Conservation (phyloP, 495 filamentous ascomycete genomes). For the Cairneyella variabilis region DNA sequence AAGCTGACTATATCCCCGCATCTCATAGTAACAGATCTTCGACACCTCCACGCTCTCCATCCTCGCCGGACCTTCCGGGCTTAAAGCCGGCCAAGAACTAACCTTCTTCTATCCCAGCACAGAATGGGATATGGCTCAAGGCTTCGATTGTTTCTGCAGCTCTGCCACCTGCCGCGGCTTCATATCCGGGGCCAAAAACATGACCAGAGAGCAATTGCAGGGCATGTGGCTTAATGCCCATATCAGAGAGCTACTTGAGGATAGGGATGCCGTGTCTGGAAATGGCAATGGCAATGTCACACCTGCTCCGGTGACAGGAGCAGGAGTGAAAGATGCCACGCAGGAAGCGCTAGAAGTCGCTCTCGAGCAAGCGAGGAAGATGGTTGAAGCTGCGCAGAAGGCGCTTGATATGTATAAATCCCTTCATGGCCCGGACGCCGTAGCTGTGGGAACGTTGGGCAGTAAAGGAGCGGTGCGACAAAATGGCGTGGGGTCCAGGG, state of each 20-base stretch:
- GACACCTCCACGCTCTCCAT: constrained; percentile 63
- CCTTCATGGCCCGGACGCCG: not conserved
- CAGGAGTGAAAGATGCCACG: not conserved
- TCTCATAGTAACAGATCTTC: constrained; percentile 45
- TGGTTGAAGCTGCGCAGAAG: constrained; percentile 32
- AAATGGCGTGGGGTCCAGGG: constrained; percentile 42
- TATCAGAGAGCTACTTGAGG: constrained; percentile 47
- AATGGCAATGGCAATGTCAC: not conserved
- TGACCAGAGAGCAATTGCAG: constrained; percentile 40
- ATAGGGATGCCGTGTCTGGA: constrained; percentile 18
- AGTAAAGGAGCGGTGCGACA: constrained; percentile 1
- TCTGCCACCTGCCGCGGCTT: constrained; percentile 43
- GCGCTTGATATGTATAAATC: constrained; percentile 33
- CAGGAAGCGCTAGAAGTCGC: not conserved
- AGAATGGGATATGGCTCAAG: constrained; percentile 73
- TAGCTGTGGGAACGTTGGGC: not conserved
- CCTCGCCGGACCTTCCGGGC: constrained; percentile 53
- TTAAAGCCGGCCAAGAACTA: constrained; percentile 57
- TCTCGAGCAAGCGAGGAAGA: constrained; percentile 35
- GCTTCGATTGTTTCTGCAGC: constrained; percentile 65
- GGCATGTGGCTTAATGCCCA: constrained; percentile 52
- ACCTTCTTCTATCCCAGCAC: constrained; percentile 80
- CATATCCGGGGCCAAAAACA: constrained; percentile 52
- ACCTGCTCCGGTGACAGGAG: not conserved
- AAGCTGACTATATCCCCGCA: too few relatives aligned